Base-by-base conservation (phyloP, 192 early-diverging fungal genomes). In the Endogone sp. region DNA sequence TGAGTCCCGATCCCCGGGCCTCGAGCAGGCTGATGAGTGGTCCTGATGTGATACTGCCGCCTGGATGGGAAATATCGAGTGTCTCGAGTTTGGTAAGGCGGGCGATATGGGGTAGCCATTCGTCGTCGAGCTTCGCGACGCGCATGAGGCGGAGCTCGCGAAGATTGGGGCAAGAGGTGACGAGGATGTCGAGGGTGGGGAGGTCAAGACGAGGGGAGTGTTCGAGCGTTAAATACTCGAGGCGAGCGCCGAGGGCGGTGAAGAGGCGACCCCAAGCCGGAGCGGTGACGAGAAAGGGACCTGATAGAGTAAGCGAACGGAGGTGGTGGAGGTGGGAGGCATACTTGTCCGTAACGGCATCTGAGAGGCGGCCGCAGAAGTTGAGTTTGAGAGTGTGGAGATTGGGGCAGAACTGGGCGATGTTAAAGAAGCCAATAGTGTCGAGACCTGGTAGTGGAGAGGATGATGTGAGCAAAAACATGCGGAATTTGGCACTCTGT, bases 341-440 rank as follows among this genome's bases (percentile, higher is more conserved):
- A 75, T 89, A 76, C 0, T 67, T 74, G 11, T 70, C 62, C 32
- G 89, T 79, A 2, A 73, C 75, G 1, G 64, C 62, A 65, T 86
- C 82, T 25, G 70, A 81, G 74, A 94, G 82, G 3, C 87, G 82
- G 0, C 94, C 94, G 64, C 93, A 94, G 65, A 86, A 85, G 49
- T 84, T 84, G 31, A 96, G 81, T 28, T 89, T 79, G 44, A 96
- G 79, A 0, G 70, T 66, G 37, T 81, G 77, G 6, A 93, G 69
- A 25, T 72, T 76, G 16, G 91, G 89, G 58, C 86, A 90, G 62
- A 87, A 77, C n/a, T 82, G 68, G 0, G 88, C 74, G 44, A 96
- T 83, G 55, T 84, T 77, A n/a, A 74, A 69, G 3, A 94, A 73
- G 1, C 82, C 85, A 3, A 56, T 30, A 0, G 79, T 79, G 20